A percentile compares a stretch with the other conserved stretches of the same genome.
These are phyloP conservation scores for Chlamydomonas schloesseri DNA, from an alignment of 139 green algal genomes.

Conservation along the genomic window DNA sequence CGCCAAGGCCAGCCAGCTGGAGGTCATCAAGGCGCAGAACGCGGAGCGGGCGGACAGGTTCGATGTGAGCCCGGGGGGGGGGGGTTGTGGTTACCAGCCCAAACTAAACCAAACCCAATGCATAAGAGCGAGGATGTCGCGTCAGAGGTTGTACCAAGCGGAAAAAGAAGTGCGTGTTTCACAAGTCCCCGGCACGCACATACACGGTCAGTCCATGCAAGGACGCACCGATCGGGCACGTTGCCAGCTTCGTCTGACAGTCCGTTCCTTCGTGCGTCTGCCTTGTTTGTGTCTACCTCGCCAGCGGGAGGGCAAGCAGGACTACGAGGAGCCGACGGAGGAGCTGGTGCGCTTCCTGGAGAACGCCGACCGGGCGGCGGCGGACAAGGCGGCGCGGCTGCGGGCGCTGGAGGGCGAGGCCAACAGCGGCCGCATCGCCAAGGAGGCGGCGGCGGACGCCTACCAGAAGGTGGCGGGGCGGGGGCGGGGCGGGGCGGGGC, in stretches of 20 bases:
- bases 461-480: constrained; percentile 47
- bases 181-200: no score
- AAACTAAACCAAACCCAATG: no score
- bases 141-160: no score
- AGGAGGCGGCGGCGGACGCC: constrained; percentile 57
- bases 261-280: no score
- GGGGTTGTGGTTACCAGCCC: no score
- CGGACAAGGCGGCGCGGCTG: background rate
- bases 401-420: constrained; percentile 44
- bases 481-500: background rate
- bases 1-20: background rate
- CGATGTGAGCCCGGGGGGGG: background rate
- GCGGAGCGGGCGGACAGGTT: constrained; percentile 28
- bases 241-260: no score
- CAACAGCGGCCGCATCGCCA: constrained; percentile 26
- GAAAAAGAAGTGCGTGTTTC: no score
- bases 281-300: no score
- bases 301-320: background rate
- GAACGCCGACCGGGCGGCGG: background rate
- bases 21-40: constrained; percentile 47
- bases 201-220: no score
- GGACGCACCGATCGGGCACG: no score
- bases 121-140: background rate
- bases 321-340: constrained; percentile 42
- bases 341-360: constrained; percentile 13